phyloP scores from a whole-genome alignment of 2,329 filamentous ascomycete species.

The Metarhizium anisopliae region DNA sequence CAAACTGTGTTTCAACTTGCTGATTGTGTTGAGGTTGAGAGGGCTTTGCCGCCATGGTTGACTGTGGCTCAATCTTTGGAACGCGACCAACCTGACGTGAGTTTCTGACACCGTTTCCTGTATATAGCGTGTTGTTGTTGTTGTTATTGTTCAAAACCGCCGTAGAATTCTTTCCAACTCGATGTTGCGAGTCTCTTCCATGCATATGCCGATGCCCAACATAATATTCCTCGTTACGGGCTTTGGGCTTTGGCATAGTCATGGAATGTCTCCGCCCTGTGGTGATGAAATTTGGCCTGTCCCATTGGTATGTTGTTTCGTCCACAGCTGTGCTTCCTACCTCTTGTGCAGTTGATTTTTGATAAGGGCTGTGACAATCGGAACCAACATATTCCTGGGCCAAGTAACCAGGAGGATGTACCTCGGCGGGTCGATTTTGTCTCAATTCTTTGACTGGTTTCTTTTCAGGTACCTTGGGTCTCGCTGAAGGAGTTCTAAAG shows the following conservation, averaged over 20 bases:
- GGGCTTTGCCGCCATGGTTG: not conserved
- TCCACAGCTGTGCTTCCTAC: not conserved
- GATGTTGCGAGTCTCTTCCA: not conserved
- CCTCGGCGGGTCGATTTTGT: not conserved
- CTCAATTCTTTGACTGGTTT: not conserved
- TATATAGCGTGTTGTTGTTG: not conserved
- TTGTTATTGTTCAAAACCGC: not conserved
- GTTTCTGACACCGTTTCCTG: not conserved
- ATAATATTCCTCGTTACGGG: not conserved
- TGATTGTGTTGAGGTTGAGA: not conserved
- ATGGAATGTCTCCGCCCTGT: constrained; percentile 7
- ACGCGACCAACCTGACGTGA: not conserved
- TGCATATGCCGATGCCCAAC: not conserved
- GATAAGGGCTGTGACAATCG: constrained; percentile 4
- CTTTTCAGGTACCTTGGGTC: not conserved
- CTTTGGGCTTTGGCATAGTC: constrained; percentile 4
- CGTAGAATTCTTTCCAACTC: not conserved
- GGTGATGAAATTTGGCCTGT: constrained; percentile 7
- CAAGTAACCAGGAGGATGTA: not conserved
- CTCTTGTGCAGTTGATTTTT: not conserved
- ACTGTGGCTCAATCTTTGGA: not conserved
- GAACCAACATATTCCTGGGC: not conserved
- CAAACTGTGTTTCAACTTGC: not conserved
- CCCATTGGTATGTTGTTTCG: not conserved
- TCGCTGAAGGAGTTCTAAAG: constrained; percentile 9